Evolutionary conservation across 2,329 filamentous ascomycete genomes (phyloP), one percentile per base, ranked within the genome.

Genomic region (Chalaropsis thielavioides): DNA sequence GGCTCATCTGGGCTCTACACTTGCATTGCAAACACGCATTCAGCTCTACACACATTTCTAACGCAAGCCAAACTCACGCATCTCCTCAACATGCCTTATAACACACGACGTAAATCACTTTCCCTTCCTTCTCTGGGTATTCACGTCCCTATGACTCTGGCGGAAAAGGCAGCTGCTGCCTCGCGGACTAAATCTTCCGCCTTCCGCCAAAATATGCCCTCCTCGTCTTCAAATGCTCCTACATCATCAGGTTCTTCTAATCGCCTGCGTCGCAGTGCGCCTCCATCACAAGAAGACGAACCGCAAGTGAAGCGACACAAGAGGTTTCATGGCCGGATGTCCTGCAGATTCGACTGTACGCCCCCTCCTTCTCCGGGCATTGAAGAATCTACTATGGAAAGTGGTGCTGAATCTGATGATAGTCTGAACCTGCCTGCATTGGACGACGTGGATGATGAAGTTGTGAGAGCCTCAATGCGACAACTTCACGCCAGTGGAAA

Each of bases 81-180:
- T 15, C 46, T 51, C 46, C 4, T 24, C 22, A 51, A 24, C 2
- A 96, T 96, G 90, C 88, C 88, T 73, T 96, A 96, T 81, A 96
- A 96, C 77, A 97, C 92, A 70, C 89, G 92, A 77, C 87, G 92
- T 76, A 97, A 97, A 80, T 96, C 91, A 73, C 80, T 99, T 70
- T 96, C 92, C 68, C 81, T 97, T 72, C 89, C 90, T 67, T 95
- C 91, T 70, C 83, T 97, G 72, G 94, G 94, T 74, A 96, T 97
- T 71, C 89, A 94, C 72, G 81, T 96, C 69, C 86, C 89, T 69
- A 83, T 87, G 71, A 79, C 81, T 71, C 79, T 85, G 71, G 81
- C 84, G 71, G 77, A 83, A 68, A 79, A 83, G 76, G 77, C 79
- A 76, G 77, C 79, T 74, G 72, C 79, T 73, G 72, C 77, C 72